These are phyloP conservation scores for Solanum paucissectum DNA, from an alignment of 257 asterid genomes.

Conservation along the genomic window DNA sequence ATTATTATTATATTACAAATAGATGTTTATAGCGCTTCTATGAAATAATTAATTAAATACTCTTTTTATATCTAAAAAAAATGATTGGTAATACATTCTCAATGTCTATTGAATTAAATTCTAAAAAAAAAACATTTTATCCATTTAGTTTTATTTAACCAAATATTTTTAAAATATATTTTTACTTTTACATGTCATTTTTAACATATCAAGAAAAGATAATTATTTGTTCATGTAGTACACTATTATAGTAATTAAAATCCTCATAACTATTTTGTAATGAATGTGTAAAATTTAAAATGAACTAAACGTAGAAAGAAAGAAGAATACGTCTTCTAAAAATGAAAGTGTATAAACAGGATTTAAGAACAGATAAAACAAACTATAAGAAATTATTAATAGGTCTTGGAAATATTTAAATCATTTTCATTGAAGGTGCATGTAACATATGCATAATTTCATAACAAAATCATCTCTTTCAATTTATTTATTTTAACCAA, in stretches of 20 bases:
- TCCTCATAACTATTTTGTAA: not conserved
- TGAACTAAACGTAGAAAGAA: not conserved
- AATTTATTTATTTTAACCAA: not conserved
- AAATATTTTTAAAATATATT: too few relatives aligned
- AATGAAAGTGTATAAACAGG: not conserved
- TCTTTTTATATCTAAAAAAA: too few relatives aligned
- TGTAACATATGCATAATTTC: not conserved
- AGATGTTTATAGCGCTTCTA: too few relatives aligned
- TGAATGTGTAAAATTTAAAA: not conserved
- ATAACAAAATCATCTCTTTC: not conserved
- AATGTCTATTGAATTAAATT: not conserved
- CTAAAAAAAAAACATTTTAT: too few relatives aligned
- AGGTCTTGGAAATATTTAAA: not conserved
- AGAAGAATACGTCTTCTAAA: not conserved
- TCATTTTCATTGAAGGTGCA: not conserved
- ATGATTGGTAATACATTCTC: not conserved
- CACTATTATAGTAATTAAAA: not conserved
- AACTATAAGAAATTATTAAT: not conserved
- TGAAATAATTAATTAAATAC: too few relatives aligned
- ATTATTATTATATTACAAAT: too few relatives aligned
- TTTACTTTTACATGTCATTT: too few relatives aligned
- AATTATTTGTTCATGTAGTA: too few relatives aligned
- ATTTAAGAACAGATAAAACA: not conserved
- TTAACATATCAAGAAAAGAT: too few relatives aligned
- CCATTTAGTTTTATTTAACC: too few relatives aligned